Base-by-base conservation (phyloP, 176 grass and related monocot species). In the Eragrostis nindensis region DNA sequence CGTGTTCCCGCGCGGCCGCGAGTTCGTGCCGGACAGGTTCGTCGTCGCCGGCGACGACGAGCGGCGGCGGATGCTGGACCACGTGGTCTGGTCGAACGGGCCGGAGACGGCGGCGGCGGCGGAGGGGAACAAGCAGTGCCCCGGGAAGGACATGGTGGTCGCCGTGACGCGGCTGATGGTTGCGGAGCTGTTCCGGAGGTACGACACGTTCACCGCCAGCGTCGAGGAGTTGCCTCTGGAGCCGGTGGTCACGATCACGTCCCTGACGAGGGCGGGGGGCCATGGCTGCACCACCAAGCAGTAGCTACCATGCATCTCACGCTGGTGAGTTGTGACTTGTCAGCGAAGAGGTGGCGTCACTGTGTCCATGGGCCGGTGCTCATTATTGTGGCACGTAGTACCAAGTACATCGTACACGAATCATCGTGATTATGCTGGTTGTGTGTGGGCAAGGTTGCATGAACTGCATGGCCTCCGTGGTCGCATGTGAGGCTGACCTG, bases 11-110 rank as follows among this genome's bases (percentile, higher is more conserved):
- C 72, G 75, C 21, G 83, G 52, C 10, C 16, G 56, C 36, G 77
- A 90, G 82, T 94, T 97, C 49, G 82, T 88, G 2, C 41, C 92
- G 0, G 89, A 94, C 46, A 61, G 89, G 29, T 97, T 97, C 75
- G 74, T 88, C 2, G 60, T 10, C 48, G 36, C 19, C 27, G 41
- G 9, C 14, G 85, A 68, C 7, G 76, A 53, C 1, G 69, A 19
- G 26, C 83, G 83, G 36, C 29, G 30, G 24, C 36, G 67, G 75
- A 21, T 97, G 59, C 64, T 97, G 9, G 56, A 75, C 72, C 82
- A 92, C 79, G 85, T 97, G 68, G 80, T 86, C n/a, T 97, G 94
- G 94, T 94, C 94, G n/a, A 97, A 97, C 87, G 91, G 91, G 66
- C 41, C 85, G 62, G 94, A 97, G 87, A 94, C 80, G 5, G 62